Evolutionary conservation across 495 filamentous ascomycete species (phyloP).

Genomic region (Hypomontagnella monticulosa): DNA sequence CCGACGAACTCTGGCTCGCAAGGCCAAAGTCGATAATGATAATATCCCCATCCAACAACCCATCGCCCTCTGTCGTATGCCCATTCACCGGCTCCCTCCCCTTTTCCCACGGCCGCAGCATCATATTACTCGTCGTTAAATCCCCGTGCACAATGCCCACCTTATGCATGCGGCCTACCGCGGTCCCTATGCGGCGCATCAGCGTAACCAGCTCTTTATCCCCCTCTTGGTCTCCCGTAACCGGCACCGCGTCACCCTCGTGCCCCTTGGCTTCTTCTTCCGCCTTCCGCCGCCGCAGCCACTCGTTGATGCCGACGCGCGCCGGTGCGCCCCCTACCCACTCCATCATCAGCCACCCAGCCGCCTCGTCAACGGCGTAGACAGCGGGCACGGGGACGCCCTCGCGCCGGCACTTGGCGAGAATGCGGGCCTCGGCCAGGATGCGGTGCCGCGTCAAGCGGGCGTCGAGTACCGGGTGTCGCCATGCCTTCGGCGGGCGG

Average conservation of each 20-base stretch:
- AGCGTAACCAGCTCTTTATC: conserved; percentile 57
- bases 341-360: conserved; percentile 88
- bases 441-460: conserved; percentile 87
- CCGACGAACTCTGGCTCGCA: conserved; percentile 79
- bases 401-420: conserved; percentile 76
- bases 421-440: conserved; percentile 84
- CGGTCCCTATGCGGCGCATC: conserved; percentile 76
- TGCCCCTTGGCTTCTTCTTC: conserved; percentile 40
- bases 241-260: conserved; percentile 48
- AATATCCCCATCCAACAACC: conserved; percentile 72
- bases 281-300: conserved; percentile 54
- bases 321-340: conserved; percentile 84
- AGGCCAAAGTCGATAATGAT: conserved; percentile 96
- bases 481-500: conserved; percentile 91
- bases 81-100: conserved; percentile 27
- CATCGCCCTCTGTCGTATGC: conserved; percentile 31
- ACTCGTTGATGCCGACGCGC: conserved; percentile 71
- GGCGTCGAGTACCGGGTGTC: conserved; percentile 88
- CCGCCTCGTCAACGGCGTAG: conserved; percentile 75
- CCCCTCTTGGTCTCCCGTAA: conserved; percentile 47
- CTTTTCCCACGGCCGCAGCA: conserved; percentile 67
- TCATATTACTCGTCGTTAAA: conserved; percentile 97
- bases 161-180: conserved; percentile 82
- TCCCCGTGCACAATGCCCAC: conserved; percentile 92
- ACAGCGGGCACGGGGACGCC: conserved; percentile 82